Conservation (phyloP, 192 early-diverging fungal species). For the Mortierella hygrophila region DNA sequence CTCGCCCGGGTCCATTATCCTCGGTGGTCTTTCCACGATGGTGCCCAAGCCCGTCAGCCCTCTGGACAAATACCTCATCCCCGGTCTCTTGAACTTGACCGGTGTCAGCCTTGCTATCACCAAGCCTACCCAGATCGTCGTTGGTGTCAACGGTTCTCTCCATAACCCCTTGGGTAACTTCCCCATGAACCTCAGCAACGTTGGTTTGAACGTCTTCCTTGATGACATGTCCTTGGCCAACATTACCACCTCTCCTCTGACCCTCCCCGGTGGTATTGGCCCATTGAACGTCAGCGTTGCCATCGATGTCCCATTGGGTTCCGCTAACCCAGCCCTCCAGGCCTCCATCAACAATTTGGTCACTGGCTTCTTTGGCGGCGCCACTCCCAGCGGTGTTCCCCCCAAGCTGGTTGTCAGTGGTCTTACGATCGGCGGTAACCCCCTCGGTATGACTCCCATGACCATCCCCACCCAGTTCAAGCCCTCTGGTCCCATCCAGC, state of each 20-base stretch:
- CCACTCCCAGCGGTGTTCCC: constrained; percentile 37
- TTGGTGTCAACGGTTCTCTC: constrained; percentile 28
- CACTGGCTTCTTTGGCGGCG: constrained; percentile 34
- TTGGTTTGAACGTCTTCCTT: constrained; percentile 25
- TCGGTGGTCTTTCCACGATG: constrained; percentile 30
- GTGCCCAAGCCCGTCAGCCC: constrained; percentile 47
- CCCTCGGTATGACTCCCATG: constrained; percentile 36
- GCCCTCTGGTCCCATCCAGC: constrained; percentile 23
- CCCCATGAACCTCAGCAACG: constrained; percentile 19
- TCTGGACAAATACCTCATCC: constrained; percentile 46
- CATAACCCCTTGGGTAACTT: constrained; percentile 34
- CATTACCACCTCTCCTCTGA: constrained; percentile 30
- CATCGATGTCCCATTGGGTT: constrained; percentile 37
- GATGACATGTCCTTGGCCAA: constrained; percentile 40
- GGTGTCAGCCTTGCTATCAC: constrained; percentile 14
- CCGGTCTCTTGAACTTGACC: constrained; percentile 52
- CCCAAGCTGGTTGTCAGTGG: constrained; percentile 26
- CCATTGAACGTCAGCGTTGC: constrained; percentile 43
- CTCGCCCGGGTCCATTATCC: constrained; percentile 41
- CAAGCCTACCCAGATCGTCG: constrained; percentile 33
- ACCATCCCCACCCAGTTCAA: constrained; percentile 26
- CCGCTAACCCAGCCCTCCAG: constrained; percentile 23
- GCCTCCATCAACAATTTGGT: constrained; percentile 44
- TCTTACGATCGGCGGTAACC: constrained; percentile 14
- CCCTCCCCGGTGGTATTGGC: constrained; percentile 15